Conservation (phyloP, 2,329 filamentous ascomycete species). For the Macrophomina pseudophaseolina region DNA sequence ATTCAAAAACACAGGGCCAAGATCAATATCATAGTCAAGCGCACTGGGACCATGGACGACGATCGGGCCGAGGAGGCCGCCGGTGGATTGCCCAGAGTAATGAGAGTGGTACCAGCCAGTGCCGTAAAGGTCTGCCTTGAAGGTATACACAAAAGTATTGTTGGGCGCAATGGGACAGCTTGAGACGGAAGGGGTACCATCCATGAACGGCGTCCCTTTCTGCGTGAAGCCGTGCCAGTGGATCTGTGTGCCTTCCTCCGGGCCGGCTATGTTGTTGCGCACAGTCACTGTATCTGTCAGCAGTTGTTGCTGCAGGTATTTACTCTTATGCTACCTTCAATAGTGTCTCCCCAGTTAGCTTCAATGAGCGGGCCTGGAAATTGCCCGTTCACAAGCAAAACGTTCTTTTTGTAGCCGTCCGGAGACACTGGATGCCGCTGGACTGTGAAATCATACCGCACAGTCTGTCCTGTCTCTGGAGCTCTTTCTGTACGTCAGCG, state of each 20-base stretch:
- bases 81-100: constrained; percentile 37
- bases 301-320: not conserved
- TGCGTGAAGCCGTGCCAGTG: constrained; percentile 44
- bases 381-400: constrained; percentile 38
- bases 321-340: constrained; percentile 30
- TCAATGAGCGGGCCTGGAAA: constrained; percentile 42
- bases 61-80: constrained; percentile 36
- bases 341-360: constrained; percentile 41
- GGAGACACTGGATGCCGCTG: constrained; percentile 28
- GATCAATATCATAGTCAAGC: constrained; percentile 35
- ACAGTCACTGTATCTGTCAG: constrained; percentile 17
- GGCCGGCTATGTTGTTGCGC: constrained; percentile 3
- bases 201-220: constrained; percentile 39
- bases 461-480: constrained; percentile 13
- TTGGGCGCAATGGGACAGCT: constrained; percentile 45
- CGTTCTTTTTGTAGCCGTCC: constrained; percentile 38
- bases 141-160: constrained; percentile 34
- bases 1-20: constrained; percentile 35
- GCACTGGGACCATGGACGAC: constrained; percentile 36
- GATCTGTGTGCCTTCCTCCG: constrained; percentile 39
- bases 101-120: constrained; percentile 36
- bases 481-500: not conserved
- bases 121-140: constrained; percentile 39
- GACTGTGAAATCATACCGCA: constrained; percentile 28
- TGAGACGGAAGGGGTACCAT: constrained; percentile 41